A percentile compares a stretch with the other conserved stretches of the same genome.
These are phyloP conservation scores for Phaeosphaeria sp. DNA, from an alignment of 2,329 filamentous ascomycete genomes.

Conservation along the genomic window DNA sequence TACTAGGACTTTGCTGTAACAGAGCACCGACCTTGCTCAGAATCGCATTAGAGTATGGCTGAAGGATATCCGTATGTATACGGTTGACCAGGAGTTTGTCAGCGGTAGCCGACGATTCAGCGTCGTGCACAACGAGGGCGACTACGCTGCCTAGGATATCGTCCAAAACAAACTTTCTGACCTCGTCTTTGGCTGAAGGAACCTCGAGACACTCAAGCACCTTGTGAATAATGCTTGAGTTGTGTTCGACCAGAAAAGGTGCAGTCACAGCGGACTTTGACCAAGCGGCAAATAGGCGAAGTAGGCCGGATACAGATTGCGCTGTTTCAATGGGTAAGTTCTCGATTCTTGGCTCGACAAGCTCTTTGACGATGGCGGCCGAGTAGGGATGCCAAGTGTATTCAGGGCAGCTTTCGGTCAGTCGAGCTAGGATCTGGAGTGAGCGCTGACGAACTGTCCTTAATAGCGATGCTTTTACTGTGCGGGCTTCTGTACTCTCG, in stretches of 20 bases:
- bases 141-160: conserved; percentile 67
- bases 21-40: conserved; percentile 61
- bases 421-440: conserved; percentile 80
- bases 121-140: conserved; percentile 20
- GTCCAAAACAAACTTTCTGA: conserved; percentile 80
- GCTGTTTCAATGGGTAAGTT: conserved; percentile 85
- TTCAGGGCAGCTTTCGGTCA: conserved; percentile 75
- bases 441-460: conserved; percentile 72
- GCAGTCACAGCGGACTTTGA: conserved; percentile 70
- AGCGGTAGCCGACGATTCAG: conserved; percentile 42
- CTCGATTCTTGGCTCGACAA: conserved; percentile 77
- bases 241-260: conserved; percentile 71
- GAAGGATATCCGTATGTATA: conserved; percentile 54
- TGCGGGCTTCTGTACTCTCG: conserved; percentile 27
- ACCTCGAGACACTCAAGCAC: conserved; percentile 75
- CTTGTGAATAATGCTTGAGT: conserved; percentile 66
- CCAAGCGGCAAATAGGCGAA: conserved; percentile 84
- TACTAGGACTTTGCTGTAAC: conserved; percentile 67
- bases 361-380: conserved; percentile 72
- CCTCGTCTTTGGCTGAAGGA: conserved; percentile 80
- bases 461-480: conserved; percentile 61
- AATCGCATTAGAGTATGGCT: conserved; percentile 72
- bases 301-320: conserved; percentile 83
- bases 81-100: conserved; percentile 62
- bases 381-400: conserved; percentile 78